Evolutionary conservation across 2,329 filamentous ascomycete genomes (phyloP).

Genomic region (Mariannaea sp.): DNA sequence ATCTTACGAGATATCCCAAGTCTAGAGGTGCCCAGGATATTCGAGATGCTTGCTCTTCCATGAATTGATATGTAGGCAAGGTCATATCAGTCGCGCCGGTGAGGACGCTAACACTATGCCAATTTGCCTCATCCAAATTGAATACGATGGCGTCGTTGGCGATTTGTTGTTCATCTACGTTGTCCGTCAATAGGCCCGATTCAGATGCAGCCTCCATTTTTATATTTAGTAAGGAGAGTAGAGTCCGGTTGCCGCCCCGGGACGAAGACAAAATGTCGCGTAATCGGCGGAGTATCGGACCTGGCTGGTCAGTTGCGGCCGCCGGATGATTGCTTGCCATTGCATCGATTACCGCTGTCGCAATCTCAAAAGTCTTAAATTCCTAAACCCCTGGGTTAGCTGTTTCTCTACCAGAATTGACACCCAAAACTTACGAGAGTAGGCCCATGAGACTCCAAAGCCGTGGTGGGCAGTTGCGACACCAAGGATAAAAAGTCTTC

Average conservation of each 20-base stretch:
- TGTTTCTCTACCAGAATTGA: fast-evolving
- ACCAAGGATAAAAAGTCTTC: constrained; percentile 51
- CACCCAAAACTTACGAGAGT: constrained; percentile 42
- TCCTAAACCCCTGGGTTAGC: constrained; percentile 35
- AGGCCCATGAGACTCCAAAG: constrained; percentile 55
- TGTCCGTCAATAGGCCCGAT: constrained; percentile 20
- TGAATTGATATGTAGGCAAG: constrained; percentile 36
- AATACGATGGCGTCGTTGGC: constrained; percentile 9
- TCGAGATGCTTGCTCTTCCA: constrained; percentile 34
- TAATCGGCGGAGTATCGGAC: constrained; percentile 45
- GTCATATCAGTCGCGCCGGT: constrained; percentile 25
- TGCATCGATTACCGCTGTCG: constrained; percentile 50
- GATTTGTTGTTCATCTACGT: constrained; percentile 14
- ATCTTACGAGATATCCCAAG: constrained; percentile 34
- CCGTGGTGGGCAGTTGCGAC: constrained; percentile 49
- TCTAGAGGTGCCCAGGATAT: constrained; percentile 36
- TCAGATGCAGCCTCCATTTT: constrained; percentile 35
- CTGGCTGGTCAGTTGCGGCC: constrained; percentile 34
- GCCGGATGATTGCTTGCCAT: constrained; percentile 37
- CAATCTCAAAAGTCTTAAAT: constrained; percentile 54
- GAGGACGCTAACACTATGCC: constrained; percentile 26
- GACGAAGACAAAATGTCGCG: constrained; percentile 48
- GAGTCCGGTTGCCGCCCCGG: constrained; percentile 48
- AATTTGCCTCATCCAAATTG: constrained; percentile 20
- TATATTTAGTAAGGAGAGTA: constrained; percentile 44